Evolutionary conservation across 768 basidiomycete species (phyloP), one percentile per base, ranked within the genome.

Genomic region (Nevesoporus exiguus): DNA sequence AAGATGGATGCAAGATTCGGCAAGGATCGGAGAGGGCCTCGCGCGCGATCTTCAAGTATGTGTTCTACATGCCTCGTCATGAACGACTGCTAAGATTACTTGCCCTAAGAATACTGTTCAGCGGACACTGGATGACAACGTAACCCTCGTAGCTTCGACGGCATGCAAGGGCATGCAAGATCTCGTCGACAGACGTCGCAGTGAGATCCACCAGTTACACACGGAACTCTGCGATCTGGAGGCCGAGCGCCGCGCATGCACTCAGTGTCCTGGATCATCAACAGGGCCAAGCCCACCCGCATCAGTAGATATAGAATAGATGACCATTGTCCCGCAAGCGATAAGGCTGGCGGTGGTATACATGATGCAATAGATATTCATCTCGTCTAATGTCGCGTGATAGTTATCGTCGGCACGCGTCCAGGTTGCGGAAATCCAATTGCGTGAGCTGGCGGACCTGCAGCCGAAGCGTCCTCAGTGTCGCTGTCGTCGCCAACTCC

Each of bases 1-100:
- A 52, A 73, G 71, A 55, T 92, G 88, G 87, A 79, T 80, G 80
- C 76, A 79, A 49, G 87, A 90, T 64, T 86, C 82, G 76, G 63
- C 62, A 19, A 75, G 88, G 46, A 74, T 88, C 3, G 79, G 80
- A 7, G 74, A 83, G 45, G 85, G 88, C 0, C 72, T 88, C 34
- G 75, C 78, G 43, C 75, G 87, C 42, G 87, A 90, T 68, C 68
- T 89, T 21, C 75, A 77, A 76, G 88, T 85, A 64, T 40, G 75
- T 13, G 27, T 48, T 31, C n/a, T 39, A 36, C 17, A 5, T 6
- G 10, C 37, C 8, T 25, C 29, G 39, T 21, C n/a, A n/a, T 39
- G 57, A 11, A 39, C 40, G 43, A 45, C 21, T 49, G 15, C 58
- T 49, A 47, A 47, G 46, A 9, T 19, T 19, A 27, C 29, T 40